These are phyloP conservation scores for Globisporangium spinosum DNA, from an alignment of 352 stramenopile genomes.

Conservation along the genomic window DNA sequence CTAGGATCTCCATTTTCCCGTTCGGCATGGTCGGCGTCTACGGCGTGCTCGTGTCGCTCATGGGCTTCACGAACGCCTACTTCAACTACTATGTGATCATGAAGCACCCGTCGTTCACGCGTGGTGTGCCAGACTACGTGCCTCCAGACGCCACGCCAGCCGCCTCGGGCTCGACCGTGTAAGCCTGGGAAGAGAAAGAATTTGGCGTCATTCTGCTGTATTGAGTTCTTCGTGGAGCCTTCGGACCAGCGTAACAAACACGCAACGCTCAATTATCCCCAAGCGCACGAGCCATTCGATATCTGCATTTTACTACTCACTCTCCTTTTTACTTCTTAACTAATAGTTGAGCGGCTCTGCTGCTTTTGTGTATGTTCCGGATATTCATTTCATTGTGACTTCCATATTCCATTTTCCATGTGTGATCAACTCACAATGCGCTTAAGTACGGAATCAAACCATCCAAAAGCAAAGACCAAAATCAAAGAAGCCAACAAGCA, in stretches of 20 bases:
- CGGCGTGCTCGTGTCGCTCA: constrained; percentile 71
- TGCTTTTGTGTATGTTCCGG: constrained; percentile 6
- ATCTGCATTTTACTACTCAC: constrained; percentile 4
- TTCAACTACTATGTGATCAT: constrained; percentile 90
- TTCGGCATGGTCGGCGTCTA: constrained; percentile 84
- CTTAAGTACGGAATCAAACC: constrained; percentile 7
- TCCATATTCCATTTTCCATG: neutral
- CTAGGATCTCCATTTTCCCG: constrained; percentile 87
- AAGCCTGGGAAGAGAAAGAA: neutral
- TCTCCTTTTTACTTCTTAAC: constrained; percentile 1
- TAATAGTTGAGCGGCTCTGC: constrained; percentile 9
- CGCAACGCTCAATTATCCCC: neutral
- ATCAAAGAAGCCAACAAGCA: neutral
- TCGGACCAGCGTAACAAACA: neutral
- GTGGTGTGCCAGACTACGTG: constrained; percentile 78
- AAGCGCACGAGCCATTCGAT: neutral
- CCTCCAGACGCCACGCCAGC: constrained; percentile 52
- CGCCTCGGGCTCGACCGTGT: constrained; percentile 11
- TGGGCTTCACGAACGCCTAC: constrained; percentile 82
- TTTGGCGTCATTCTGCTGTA: constrained; percentile 4
- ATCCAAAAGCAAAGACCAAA: neutral
- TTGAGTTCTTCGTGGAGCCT: constrained; percentile 2
- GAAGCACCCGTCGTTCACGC: constrained; percentile 80
- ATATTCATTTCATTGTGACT: neutral
- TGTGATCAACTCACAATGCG: neutral